Evolutionary conservation across 495 filamentous ascomycete species (phyloP).

Genomic region (Pyrenopolyporus hunteri): DNA sequence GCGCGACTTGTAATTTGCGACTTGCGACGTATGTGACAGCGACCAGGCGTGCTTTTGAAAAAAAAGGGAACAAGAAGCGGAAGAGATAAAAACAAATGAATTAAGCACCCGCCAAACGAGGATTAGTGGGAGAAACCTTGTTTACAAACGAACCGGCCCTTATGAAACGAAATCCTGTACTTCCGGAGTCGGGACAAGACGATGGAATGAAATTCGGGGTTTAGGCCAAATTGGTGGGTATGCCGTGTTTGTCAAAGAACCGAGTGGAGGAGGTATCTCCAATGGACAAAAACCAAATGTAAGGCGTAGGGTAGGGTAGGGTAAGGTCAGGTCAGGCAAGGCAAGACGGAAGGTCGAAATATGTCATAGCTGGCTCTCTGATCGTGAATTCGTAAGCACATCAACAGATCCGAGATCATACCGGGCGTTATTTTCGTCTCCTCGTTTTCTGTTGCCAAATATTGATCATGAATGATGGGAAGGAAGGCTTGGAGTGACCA

Average conservation of each 20-base stretch:
- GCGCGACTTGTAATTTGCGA: too few species aligned
- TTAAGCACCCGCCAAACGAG: background rate
- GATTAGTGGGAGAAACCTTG: too few species aligned
- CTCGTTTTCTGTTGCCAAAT: conserved; percentile 24
- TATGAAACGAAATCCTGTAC: conserved; percentile 4
- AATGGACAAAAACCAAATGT: background rate
- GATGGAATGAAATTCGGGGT: background rate
- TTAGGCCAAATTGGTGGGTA: background rate
- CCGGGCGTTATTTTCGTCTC: conserved; percentile 31
- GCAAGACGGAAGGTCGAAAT: background rate
- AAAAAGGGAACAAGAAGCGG: background rate
- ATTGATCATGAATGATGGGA: conserved; percentile 7
- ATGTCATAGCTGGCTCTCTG: background rate
- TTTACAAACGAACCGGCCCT: background rate
- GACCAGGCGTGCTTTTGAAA: too few species aligned
- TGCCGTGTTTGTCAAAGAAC: background rate
- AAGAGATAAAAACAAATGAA: background rate
- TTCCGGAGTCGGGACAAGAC: background rate
- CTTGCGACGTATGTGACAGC: too few species aligned
- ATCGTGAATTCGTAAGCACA: conserved; percentile 27
- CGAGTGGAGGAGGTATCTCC: background rate
- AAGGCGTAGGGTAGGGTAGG: background rate
- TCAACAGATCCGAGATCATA: conserved; percentile 22
- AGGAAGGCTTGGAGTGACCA: conserved; percentile 14
- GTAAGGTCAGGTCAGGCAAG: too few species aligned